Conservation (phyloP, 2,329 filamentous ascomycete species). For the Rutstroemia sp. region DNA sequence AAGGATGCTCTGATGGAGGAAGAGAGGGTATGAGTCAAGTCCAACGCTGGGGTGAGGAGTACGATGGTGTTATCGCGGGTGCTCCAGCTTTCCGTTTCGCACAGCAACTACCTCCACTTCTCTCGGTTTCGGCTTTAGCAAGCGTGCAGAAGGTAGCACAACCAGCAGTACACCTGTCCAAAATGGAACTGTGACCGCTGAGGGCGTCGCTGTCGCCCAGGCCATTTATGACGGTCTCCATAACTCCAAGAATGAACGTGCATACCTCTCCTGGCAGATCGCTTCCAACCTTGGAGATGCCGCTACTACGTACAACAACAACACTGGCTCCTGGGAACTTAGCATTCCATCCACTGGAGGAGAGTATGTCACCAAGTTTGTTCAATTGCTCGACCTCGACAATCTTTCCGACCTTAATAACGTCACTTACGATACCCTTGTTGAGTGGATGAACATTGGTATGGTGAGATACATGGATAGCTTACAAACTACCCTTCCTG, state of each 20-base stretch:
- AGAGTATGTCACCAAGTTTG: conserved; percentile 35
- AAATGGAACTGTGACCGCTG: conserved; percentile 20
- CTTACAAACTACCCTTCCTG: conserved; percentile 46
- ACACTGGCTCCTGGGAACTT: conserved; percentile 26
- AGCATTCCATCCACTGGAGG: conserved; percentile 30
- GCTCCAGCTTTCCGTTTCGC: conserved; percentile 40
- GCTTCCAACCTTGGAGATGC: conserved; percentile 12
- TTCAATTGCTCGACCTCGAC: conserved; percentile 34
- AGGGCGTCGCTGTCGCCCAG: conserved; percentile 30
- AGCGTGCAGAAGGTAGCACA: background rate
- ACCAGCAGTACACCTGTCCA: conserved; percentile 14
- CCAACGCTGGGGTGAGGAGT: conserved; percentile 34
- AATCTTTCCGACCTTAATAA: conserved; percentile 37
- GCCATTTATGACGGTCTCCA: conserved; percentile 31
- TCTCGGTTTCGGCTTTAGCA: background rate
- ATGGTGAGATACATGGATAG: conserved; percentile 41
- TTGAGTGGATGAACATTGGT: conserved; percentile 44
- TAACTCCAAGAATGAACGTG: conserved; percentile 30
- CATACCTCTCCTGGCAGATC: conserved; percentile 32
- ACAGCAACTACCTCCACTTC: conserved; percentile 25
- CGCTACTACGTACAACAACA: background rate
- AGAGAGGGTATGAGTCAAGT: conserved; percentile 42
- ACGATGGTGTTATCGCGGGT: conserved; percentile 38
- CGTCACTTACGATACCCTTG: conserved; percentile 49
- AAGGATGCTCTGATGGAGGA: conserved; percentile 41